Base-by-base conservation (phyloP, 2,329 filamentous ascomycete genomes). In the Blastomyces emzantsi region DNA sequence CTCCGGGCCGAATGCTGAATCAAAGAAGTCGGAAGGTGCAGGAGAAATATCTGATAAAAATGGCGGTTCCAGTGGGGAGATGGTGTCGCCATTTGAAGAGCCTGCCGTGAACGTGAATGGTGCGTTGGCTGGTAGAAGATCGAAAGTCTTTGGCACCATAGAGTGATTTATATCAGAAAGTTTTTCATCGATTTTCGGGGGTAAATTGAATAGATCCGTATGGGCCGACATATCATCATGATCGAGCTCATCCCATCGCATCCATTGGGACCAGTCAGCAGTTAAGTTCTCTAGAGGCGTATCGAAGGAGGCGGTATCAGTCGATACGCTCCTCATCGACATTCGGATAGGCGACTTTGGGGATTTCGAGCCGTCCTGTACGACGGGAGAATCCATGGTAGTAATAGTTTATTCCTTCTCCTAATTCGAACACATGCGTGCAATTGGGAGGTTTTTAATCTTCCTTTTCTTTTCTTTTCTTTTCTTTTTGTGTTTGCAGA, bases 191-290 rank as follows among this genome's bases (percentile, higher is more conserved):
- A 36, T 39, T 17, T 41, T 47, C 28, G 61, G 11, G 19, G 51
- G 51, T 22, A 49, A n/a, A 7, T 22, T 56, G 33, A 51, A 45
- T 13, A 62, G 52, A 65, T 61, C 69, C 61, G 64, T 69, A 15
- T 70, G 66, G 60, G 71, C 71, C n/a, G 71, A 70, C 45, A 68
- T 63, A 30, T 75, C 72, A 1, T 69, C 63, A 51, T 73, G 71
- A 30, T 71, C 70, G 33, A 74, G 69, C 19, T 77, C 76, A 66
- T 78, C 76, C 76, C 76, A 78, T 69, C 73, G 70, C 76, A 78
- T 78, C 76, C 76, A 78, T 66, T 78, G 75, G 15, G 74, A 76
- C 76, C 76, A 78, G 62, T 78, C 76, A 64, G 76, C 73, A n/a
- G 67, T 72, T 11, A 69, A 60, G 33, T 72, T 71, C 36, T 75